phyloP scores from a whole-genome alignment of 805 yeast genomes.

The Torulaspora delbrueckii region DNA sequence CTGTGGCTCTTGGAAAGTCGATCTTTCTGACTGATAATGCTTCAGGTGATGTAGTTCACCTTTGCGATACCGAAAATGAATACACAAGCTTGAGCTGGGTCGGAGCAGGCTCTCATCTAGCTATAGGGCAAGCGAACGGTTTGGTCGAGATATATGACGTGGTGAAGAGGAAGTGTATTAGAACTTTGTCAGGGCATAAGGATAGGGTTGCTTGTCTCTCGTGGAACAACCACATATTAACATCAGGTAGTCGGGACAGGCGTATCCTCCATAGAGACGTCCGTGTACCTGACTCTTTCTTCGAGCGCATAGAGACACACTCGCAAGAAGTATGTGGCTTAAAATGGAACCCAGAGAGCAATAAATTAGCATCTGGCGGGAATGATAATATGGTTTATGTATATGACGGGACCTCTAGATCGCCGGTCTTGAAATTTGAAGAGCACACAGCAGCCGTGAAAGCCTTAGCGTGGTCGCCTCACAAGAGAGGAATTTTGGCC shows the following conservation, averaged over 20 bases:
- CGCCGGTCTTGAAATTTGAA: slow-evolving; percentile 65
- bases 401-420: slow-evolving; percentile 72
- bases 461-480: slow-evolving; percentile 97
- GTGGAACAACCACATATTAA: slow-evolving; percentile 88
- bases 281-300: slow-evolving; percentile 75
- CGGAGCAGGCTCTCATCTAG: slow-evolving; percentile 89
- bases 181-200: slow-evolving; percentile 90
- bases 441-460: slow-evolving; percentile 95
- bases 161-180: slow-evolving; percentile 67
- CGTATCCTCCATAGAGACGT: slow-evolving; percentile 88
- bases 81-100: slow-evolving; percentile 90
- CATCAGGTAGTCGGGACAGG: slow-evolving; percentile 84
- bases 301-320: slow-evolving; percentile 67
- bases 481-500: slow-evolving; percentile 87
- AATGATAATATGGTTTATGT: slow-evolving; percentile 81
- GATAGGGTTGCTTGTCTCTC: slow-evolving; percentile 81
- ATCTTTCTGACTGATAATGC: slow-evolving; percentile 90
- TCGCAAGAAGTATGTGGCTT: slow-evolving; percentile 95
- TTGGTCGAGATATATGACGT: slow-evolving; percentile 95
- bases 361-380: slow-evolving; percentile 91
- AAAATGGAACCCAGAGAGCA: slow-evolving; percentile 87
- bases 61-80: slow-evolving; percentile 71
- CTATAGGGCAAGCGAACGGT: slow-evolving; percentile 85
- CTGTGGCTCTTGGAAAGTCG: slow-evolving; percentile 83
- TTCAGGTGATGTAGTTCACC: slow-evolving; percentile 73